Conservation (phyloP, 495 filamentous ascomycete species). For the Podospora didyma region DNA sequence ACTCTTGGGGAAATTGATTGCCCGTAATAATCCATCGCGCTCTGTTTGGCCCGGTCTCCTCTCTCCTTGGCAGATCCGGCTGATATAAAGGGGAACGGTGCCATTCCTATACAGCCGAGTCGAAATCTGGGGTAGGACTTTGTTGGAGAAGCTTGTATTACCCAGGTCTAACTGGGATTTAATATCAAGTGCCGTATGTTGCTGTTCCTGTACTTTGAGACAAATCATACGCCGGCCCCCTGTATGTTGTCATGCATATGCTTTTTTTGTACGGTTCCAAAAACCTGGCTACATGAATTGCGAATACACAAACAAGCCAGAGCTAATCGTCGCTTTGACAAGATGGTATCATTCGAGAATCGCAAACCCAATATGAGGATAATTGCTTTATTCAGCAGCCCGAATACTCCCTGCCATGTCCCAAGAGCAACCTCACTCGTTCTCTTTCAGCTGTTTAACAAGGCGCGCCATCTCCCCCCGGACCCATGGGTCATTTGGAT, state of each 20-base stretch:
- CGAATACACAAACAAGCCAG: no score
- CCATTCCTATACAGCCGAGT: not conserved
- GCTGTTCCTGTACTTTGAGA: not conserved
- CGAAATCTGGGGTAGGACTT: constrained; percentile 2
- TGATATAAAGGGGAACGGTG: constrained; percentile 4
- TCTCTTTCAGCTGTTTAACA: constrained; percentile 14
- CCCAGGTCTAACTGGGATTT: not conserved
- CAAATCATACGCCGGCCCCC: not conserved
- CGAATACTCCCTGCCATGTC: no score
- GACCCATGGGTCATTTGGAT: constrained; percentile 42
- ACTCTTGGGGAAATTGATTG: constrained; percentile 1
- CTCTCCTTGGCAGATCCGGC: constrained; percentile 3
- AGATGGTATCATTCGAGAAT: no score
- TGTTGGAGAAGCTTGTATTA: constrained; percentile 2
- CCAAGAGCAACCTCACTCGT: constrained; percentile 21
- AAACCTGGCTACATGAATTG: no score
- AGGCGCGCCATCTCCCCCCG: constrained; percentile 34
- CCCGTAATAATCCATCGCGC: not conserved
- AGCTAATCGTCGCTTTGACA: no score
- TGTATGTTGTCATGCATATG: not conserved
- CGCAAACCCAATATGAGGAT: no score
- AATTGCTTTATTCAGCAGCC: no score
- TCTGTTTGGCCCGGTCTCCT: constrained; percentile 2
- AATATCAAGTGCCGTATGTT: not conserved
- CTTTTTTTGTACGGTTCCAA: not conserved